These are phyloP conservation scores for Paramecium octaurelia DNA, from an alignment of 73 alveolate species.

Conservation along the genomic window DNA sequence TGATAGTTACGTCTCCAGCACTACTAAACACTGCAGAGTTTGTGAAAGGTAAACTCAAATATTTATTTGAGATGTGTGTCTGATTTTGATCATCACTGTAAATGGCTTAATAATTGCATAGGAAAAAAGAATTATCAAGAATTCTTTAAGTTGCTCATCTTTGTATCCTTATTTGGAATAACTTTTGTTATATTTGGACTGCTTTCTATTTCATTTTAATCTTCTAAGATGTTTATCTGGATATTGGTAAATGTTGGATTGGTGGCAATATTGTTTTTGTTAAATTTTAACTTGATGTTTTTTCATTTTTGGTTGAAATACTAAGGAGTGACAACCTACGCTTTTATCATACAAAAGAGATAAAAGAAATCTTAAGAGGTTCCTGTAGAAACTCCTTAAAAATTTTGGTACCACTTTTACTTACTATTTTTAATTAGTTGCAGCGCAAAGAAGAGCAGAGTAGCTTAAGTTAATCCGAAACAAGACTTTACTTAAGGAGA, in stretches of 20 bases:
- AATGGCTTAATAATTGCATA: constrained; percentile 60
- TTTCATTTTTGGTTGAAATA: constrained; percentile 23
- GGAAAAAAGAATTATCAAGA: constrained; percentile 46
- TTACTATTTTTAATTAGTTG: not conserved
- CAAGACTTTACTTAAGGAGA: not conserved
- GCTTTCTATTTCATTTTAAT: not conserved
- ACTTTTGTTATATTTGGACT: not conserved
- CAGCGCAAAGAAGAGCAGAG: not conserved
- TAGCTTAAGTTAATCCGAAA: not conserved
- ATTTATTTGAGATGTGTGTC: constrained; percentile 50
- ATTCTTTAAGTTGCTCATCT: constrained; percentile 22
- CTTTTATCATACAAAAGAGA: not conserved
- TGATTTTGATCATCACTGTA: constrained; percentile 63
- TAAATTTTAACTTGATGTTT: not conserved
- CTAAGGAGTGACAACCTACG: not conserved
- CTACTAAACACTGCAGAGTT: constrained; percentile 54
- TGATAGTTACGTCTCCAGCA: constrained; percentile 15
- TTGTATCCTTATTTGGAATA: constrained; percentile 32
- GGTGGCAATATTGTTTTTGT: not conserved
- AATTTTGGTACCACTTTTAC: not conserved
- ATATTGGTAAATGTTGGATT: not conserved
- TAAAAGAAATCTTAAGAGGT: not conserved
- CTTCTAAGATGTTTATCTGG: not conserved
- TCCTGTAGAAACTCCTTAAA: not conserved
- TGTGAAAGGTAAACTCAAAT: constrained; percentile 46